Percentiles rank a stretch among this genome's conserved stretches.
Conservation (phyloP, 2,329 filamentous ascomycete genomes). For the Penicillium sp. region DNA sequence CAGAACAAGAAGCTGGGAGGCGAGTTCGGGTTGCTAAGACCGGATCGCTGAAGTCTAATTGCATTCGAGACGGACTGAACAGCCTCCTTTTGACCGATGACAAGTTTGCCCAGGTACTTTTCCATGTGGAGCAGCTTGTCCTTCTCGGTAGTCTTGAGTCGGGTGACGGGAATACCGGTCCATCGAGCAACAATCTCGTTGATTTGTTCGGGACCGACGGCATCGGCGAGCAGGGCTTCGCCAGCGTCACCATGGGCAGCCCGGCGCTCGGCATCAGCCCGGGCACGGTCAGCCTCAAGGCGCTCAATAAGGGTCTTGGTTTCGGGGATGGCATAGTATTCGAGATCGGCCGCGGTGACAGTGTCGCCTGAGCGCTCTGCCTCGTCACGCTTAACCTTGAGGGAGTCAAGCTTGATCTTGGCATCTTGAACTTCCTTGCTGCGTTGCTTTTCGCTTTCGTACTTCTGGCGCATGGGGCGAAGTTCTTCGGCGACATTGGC, state of each 20-base stretch:
- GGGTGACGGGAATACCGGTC: conserved; percentile 97
- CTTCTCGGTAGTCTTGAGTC: conserved; percentile 92
- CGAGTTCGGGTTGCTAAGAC: conserved; percentile 92
- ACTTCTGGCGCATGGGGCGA: conserved; percentile 88
- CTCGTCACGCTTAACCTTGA: conserved; percentile 90
- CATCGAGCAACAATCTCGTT: conserved; percentile 96
- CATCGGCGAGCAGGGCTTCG: conserved; percentile 79
- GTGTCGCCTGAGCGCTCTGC: conserved; percentile 86
- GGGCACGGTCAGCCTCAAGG: conserved; percentile 77
- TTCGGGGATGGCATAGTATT: conserved; percentile 97
- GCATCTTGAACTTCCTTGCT: conserved; percentile 90
- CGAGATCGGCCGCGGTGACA: conserved; percentile 84
- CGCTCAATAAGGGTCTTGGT: conserved; percentile 76
- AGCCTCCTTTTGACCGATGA: conserved; percentile 92
- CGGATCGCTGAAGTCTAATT: conserved; percentile 91
- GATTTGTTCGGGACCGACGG: conserved; percentile 96
- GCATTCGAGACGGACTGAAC: conserved; percentile 92
- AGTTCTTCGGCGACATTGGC: conserved; percentile 94
- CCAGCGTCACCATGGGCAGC: conserved; percentile 60
- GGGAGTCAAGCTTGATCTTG: conserved; percentile 89
- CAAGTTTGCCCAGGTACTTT: conserved; percentile 75
- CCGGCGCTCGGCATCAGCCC: conserved; percentile 69
- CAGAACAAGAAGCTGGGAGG: conserved; percentile 99
- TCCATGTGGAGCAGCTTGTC: conserved; percentile 99
- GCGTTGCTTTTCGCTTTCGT: conserved; percentile 87